Evolutionary conservation across 1,284 basidiomycete genomes (phyloP).

Genomic region (Tilletiopsis washingtonensis): DNA sequence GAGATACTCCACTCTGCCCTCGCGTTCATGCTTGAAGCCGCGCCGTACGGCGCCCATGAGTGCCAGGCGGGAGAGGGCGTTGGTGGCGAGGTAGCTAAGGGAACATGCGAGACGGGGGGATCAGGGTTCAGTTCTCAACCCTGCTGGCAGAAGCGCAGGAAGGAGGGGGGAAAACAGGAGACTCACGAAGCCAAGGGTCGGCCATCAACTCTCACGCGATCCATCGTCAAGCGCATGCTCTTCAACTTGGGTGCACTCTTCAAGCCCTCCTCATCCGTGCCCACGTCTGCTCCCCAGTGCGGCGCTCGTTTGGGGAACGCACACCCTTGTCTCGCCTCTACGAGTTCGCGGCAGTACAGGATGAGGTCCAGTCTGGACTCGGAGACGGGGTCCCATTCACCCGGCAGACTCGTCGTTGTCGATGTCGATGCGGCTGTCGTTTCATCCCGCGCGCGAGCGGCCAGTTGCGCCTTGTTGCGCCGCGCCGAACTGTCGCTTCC

Average conservation of each 20-base stretch:
- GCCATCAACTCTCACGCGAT: constrained; percentile 28
- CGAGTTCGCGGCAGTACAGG: constrained; percentile 26
- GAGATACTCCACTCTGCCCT: constrained; percentile 34
- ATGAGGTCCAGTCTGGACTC: constrained; percentile 29
- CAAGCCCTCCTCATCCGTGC: background rate
- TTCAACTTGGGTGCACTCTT: background rate
- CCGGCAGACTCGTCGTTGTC: too few relatives aligned
- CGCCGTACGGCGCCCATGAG: constrained; percentile 7
- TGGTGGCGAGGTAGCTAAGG: constrained; percentile 1
- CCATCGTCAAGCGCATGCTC: constrained; percentile 44
- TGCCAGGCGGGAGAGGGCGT: constrained; percentile 2
- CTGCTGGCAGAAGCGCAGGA: too few relatives aligned
- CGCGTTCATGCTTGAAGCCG: constrained; percentile 16
- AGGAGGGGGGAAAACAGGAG: background rate
- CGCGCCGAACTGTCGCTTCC: too few relatives aligned
- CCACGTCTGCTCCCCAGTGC: background rate
- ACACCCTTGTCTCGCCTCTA: constrained; percentile 38
- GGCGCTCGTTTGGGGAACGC: constrained; percentile 13
- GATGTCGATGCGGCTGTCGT: too few relatives aligned
- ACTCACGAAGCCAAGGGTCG: constrained; percentile 17
- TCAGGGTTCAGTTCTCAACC: too few relatives aligned
- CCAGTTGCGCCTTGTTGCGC: too few relatives aligned
- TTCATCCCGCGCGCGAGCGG: too few relatives aligned
- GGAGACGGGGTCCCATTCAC: constrained; percentile 21
- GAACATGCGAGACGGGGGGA: constrained; percentile 1